Percentiles rank a stretch among this genome's conserved stretches.
phyloP scores from a whole-genome alignment of 2,329 filamentous ascomycete genomes.

The Aureobasidium namibiae region DNA sequence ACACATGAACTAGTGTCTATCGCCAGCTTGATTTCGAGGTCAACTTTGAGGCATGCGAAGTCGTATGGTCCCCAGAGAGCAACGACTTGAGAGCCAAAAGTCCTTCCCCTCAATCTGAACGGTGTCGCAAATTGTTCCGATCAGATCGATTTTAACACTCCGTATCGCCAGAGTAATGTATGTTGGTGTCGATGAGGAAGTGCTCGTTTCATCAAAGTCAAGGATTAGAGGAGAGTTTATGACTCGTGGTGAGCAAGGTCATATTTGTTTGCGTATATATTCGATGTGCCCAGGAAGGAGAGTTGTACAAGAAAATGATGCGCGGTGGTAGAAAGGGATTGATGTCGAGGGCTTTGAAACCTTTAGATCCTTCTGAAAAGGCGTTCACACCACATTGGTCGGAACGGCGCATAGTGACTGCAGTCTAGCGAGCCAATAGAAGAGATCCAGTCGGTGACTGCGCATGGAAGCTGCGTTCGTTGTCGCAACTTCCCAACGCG shows the following conservation, averaged over 20 bases:
- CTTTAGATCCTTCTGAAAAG: background rate
- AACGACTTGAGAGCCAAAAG: background rate
- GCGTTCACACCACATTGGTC: background rate
- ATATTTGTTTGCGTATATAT: background rate
- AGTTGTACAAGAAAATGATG: background rate
- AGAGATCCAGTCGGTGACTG: background rate
- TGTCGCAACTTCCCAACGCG: background rate
- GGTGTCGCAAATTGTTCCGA: background rate
- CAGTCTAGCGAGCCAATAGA: background rate
- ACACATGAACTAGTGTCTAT: background rate
- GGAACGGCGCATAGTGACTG: background rate
- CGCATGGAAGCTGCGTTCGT: conserved; percentile 1
- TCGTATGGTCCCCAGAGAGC: background rate
- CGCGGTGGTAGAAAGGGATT: background rate
- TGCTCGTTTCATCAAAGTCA: background rate
- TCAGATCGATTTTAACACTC: no score
- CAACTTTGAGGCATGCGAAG: background rate
- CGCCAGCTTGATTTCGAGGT: background rate
- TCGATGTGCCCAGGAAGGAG: background rate
- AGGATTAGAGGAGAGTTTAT: background rate
- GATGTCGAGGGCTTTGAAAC: background rate
- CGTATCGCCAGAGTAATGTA: background rate
- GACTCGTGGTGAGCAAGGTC: background rate
- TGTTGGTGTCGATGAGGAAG: background rate
- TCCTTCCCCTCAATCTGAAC: background rate